Conservation (phyloP, 805 yeast genomes). For the Blastobotrys terrestris region DNA sequence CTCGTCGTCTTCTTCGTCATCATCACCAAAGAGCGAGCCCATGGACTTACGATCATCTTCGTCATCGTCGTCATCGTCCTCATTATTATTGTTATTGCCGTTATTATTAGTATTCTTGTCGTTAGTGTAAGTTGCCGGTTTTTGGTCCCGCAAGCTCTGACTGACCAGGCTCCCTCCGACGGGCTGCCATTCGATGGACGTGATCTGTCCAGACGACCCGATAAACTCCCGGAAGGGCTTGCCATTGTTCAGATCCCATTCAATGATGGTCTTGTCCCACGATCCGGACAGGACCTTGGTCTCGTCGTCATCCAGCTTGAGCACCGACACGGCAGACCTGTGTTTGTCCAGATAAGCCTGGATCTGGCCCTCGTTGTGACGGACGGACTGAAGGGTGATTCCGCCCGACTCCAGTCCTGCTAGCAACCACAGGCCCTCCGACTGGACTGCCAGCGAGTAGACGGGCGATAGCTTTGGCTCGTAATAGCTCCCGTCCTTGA, state of each 20-base stretch:
- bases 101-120: constrained; percentile 4
- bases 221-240: constrained; percentile 40
- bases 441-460: constrained; percentile 76
- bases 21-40: constrained; percentile 57
- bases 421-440: constrained; percentile 75
- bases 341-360: constrained; percentile 74
- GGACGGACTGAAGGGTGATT: constrained; percentile 71
- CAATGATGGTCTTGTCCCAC: constrained; percentile 77
- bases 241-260: constrained; percentile 87
- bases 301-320: constrained; percentile 58
- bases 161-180: constrained; percentile 24
- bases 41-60: constrained; percentile 28
- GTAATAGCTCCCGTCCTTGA: constrained; percentile 28
- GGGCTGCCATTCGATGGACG: constrained; percentile 57
- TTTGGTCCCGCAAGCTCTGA: constrained; percentile 6
- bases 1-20: constrained; percentile 36
- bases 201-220: constrained; percentile 71
- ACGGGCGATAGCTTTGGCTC: constrained; percentile 65
- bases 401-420: constrained; percentile 80
- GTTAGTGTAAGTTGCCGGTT: not conserved
- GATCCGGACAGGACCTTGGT: constrained; percentile 68
- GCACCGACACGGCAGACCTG: constrained; percentile 64
- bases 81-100: constrained; percentile 4
- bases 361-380: constrained; percentile 75
- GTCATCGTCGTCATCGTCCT: constrained; percentile 16